phyloP scores from a whole-genome alignment of 805 yeast genomes.

The Peterozyma toletana region DNA sequence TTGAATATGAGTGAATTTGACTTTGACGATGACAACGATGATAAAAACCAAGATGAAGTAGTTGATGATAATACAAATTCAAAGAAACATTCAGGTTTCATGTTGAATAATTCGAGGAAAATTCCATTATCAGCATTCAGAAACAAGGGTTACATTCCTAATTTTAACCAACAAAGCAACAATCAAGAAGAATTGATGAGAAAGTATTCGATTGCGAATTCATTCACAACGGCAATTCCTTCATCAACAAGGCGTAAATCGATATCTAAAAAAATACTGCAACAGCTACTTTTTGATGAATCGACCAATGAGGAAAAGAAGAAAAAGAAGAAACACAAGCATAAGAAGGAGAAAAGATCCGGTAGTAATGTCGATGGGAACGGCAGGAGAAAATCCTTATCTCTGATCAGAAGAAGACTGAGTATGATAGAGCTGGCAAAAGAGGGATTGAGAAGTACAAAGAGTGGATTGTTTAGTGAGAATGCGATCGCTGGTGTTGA shows the following conservation, averaged over 20 bases:
- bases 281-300: not conserved
- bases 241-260: constrained; percentile 1
- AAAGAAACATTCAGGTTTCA: constrained; percentile 1
- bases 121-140: constrained; percentile 89
- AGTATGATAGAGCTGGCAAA: constrained; percentile 69
- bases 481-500: constrained; percentile 70
- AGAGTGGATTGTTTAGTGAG: constrained; percentile 71
- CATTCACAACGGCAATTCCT: constrained; percentile 3
- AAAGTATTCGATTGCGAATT: constrained; percentile 3
- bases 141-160: constrained; percentile 51
- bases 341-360: constrained; percentile 22
- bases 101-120: constrained; percentile 26
- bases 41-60: not conserved
- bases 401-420: constrained; percentile 44
- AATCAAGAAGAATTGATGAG: not conserved
- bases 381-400: constrained; percentile 10
- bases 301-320: constrained; percentile 6
- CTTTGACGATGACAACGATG: constrained; percentile 18
- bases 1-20: constrained; percentile 79
- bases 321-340: constrained; percentile 23
- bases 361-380: constrained; percentile 10
- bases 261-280: not conserved
- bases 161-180: constrained; percentile 3
- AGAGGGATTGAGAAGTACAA: constrained; percentile 71
- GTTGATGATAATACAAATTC: not conserved